Evolutionary conservation across 768 basidiomycete species (phyloP).

Genomic region (Lentinula aciculospora): DNA sequence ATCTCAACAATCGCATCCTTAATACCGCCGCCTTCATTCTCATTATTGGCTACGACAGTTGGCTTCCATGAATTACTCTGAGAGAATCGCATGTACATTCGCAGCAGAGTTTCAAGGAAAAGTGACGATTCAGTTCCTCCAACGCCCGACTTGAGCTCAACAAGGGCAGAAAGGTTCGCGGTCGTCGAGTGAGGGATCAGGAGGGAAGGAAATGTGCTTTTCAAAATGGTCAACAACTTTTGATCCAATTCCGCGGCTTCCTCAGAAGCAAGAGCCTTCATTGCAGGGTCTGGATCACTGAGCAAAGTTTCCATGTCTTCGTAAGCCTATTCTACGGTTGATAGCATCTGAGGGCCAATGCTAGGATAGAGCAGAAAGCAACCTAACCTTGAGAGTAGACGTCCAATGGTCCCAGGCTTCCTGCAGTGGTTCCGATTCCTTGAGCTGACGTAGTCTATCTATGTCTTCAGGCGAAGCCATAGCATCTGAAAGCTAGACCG

Average conservation of each 20-base stretch:
- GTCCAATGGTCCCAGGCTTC: conserved; percentile 65
- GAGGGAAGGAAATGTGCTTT: conserved; percentile 56
- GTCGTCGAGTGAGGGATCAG: conserved; percentile 73
- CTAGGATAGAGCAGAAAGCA: conserved; percentile 23
- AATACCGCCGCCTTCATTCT: conserved; percentile 56
- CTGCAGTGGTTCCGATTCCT: conserved; percentile 64
- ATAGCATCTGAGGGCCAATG: conserved; percentile 8
- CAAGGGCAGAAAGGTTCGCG: conserved; percentile 61
- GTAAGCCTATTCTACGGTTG: conserved; percentile 48
- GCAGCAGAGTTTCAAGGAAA: conserved; percentile 70
- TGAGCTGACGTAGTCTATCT: conserved; percentile 50
- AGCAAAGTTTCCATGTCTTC: conserved; percentile 59
- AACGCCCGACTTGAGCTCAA: conserved; percentile 91
- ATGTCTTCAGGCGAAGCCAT: conserved; percentile 55
- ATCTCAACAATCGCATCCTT: conserved; percentile 80
- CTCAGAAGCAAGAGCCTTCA: conserved; percentile 41
- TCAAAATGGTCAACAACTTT: conserved; percentile 26
- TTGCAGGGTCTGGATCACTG: conserved; percentile 65
- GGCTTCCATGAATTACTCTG: conserved; percentile 57
- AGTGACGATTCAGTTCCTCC: conserved; percentile 87
- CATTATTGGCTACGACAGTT: conserved; percentile 51
- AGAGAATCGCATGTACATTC: conserved; percentile 75
- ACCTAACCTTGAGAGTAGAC: conserved; percentile 39
- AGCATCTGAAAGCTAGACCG: conserved; percentile 42
- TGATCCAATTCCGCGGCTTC: conserved; percentile 9